These are phyloP conservation scores for Hyparrhenia diplandra DNA, from an alignment of 176 grass and related monocot species.

Conservation along the genomic window DNA sequence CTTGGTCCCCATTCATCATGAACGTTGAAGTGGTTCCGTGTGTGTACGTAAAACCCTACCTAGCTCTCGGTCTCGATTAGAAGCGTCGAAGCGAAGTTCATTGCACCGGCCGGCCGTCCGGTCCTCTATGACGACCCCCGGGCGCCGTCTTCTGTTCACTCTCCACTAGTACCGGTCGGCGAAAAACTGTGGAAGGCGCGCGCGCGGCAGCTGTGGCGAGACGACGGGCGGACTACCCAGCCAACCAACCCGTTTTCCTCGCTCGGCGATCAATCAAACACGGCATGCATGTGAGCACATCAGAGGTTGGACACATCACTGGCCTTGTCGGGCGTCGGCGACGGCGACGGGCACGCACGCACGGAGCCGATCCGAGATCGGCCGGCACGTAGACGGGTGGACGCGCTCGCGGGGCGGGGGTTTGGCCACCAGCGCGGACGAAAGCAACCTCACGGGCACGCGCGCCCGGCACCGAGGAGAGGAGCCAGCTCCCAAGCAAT, in stretches of 20 bases:
- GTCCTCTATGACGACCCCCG: background rate
- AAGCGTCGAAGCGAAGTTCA: background rate
- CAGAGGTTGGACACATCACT: background rate
- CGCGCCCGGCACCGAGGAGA: slow-evolving; percentile 35
- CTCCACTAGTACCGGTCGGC: slow-evolving; percentile 7
- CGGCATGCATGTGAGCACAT: slow-evolving; percentile 1
- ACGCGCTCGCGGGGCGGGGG: background rate
- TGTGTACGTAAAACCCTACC: background rate
- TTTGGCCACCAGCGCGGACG: slow-evolving; percentile 21
- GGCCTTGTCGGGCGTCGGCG: slow-evolving; percentile 4
- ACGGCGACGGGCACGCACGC: background rate
- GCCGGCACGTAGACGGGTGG: background rate
- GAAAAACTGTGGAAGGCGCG: background rate
- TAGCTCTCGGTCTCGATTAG: background rate
- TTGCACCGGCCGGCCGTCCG: background rate
- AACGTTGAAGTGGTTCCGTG: too few species aligned
- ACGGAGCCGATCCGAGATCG: background rate
- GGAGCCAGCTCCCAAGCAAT: background rate
- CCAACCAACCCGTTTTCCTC: background rate
- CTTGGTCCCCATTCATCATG: background rate
- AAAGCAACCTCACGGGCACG: slow-evolving; percentile 63
- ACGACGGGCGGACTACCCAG: background rate
- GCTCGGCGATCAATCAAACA: background rate
- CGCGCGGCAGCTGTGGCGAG: too few species aligned
- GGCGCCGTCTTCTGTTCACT: background rate